phyloP scores from a whole-genome alignment of 352 stramenopile genomes.

The Globisporangium nodosum region DNA sequence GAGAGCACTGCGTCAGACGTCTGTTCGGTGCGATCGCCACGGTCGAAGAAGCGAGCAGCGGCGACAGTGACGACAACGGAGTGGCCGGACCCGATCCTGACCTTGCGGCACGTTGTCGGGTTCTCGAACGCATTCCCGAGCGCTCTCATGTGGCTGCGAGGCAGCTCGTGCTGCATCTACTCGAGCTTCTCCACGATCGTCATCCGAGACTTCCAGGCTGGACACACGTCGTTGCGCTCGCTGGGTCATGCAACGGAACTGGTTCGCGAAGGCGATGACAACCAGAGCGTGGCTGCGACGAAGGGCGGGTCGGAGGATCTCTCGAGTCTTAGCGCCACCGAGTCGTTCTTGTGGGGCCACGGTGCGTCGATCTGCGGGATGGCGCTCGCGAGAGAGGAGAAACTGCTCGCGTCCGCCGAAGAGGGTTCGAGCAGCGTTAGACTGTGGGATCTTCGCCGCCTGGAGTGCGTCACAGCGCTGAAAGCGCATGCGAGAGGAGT shows the following conservation, averaged over 20 bases:
- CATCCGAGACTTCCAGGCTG: slow-evolving; percentile 28
- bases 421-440: slow-evolving; percentile 27
- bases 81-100: slow-evolving; percentile 64
- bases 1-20: neutral
- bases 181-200: slow-evolving; percentile 62
- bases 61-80: slow-evolving; percentile 33
- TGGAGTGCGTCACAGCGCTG: slow-evolving; percentile 41
- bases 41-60: slow-evolving; percentile 4
- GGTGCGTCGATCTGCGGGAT: slow-evolving; percentile 25
- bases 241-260: neutral
- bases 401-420: slow-evolving; percentile 36
- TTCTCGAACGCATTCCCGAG: slow-evolving; percentile 48
- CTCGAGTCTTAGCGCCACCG: neutral
- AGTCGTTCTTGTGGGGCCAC: slow-evolving; percentile 44
- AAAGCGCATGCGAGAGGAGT: slow-evolving; percentile 43
- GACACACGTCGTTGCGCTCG: neutral
- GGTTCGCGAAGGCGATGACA: neutral
- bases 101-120: slow-evolving; percentile 50
- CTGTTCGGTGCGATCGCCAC: neutral
- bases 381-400: slow-evolving; percentile 34
- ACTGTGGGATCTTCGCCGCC: slow-evolving; percentile 44
- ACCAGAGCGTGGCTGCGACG: slow-evolving; percentile 4
- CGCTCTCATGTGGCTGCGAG: slow-evolving; percentile 44
- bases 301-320: neutral
- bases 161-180: slow-evolving; percentile 46